Evolutionary conservation across 2,329 filamentous ascomycete genomes (phyloP), one percentile per base, ranked within the genome.

Genomic region (Cladorrhinum sp.): DNA sequence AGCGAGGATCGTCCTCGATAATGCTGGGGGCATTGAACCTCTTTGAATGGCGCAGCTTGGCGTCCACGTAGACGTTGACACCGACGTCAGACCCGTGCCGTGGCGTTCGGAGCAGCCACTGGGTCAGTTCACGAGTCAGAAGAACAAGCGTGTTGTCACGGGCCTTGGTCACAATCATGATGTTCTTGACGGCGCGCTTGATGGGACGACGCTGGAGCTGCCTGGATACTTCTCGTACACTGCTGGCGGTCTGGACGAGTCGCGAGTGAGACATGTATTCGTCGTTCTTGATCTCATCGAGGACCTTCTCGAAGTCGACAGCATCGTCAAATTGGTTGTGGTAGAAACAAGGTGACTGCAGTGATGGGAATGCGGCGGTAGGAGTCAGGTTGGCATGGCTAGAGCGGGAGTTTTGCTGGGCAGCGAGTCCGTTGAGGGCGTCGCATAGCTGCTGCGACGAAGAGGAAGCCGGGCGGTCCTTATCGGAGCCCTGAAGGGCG

Each of bases 141-240:
- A 90, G 85, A 33, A 99, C 94, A 16, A 99, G 83, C 68, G 91
- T 87, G 72, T 99, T 98, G 77, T 99, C 95, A 65, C 95, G 87
- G 21, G 95, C 95, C 77, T 98, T 99, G 64, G 95, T 99, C 66
- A 99, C 91, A 70, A 99, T 96, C 95, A 99, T 98, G 71, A 99
- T 86, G 73, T 92, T 97, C 71, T 86, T 87, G 52, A 99, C 93
- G 10, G 93, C 93, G 67, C 93, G 88, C 76, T 91, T 95, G 75
- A 98, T 92, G 21, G 95, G 94, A 46, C 92, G 86, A 59, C 94
- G 87, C 77, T 96, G 94, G 61, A 99, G 82, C 77, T 98, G 95
- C 75, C 96, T 94, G 16, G 92, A 96, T 12, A 99, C 93, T 76
- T 99, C 95, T 57, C 95, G 87, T 20, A 99, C 95, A 52, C 92